phyloP scores from a whole-genome alignment of 768 basidiomycete genomes.

The Lenzites betulinus region DNA sequence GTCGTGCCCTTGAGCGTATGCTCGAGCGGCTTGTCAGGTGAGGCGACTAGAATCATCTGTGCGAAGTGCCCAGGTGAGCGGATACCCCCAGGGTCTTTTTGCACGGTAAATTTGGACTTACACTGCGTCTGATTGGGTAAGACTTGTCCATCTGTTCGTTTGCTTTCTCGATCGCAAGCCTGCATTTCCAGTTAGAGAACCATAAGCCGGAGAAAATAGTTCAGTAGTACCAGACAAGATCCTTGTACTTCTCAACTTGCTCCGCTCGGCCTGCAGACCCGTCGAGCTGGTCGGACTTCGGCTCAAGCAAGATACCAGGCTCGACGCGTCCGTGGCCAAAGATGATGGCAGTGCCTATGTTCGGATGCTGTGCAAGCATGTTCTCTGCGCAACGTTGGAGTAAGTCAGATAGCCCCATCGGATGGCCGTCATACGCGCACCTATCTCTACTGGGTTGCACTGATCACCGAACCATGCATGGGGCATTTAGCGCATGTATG shows the following conservation, averaged over 20 bases:
- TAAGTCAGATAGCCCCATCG: too few relatives aligned
- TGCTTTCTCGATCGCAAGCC: constrained; percentile 40
- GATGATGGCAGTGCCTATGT: constrained; percentile 37
- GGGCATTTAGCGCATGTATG: background rate
- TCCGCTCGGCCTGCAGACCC: background rate
- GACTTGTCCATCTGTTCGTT: constrained; percentile 40
- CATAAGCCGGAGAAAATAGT: background rate
- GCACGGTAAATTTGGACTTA: constrained; percentile 8
- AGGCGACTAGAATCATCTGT: constrained; percentile 27
- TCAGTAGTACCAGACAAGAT: background rate
- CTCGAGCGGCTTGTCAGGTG: constrained; percentile 20
- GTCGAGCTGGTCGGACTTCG: constrained; percentile 13
- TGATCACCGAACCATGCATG: background rate
- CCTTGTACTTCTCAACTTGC: background rate
- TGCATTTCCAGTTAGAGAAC: constrained; percentile 13
- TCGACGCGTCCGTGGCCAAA: constrained; percentile 45
- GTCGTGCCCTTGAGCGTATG: constrained; percentile 26
- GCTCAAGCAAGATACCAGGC: constrained; percentile 44
- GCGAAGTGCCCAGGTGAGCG: background rate
- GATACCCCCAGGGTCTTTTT: background rate
- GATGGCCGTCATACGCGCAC: too few relatives aligned
- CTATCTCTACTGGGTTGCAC: background rate
- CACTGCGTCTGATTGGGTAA: constrained; percentile 46
- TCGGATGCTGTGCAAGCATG: constrained; percentile 38
- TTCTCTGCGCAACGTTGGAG: constrained; percentile 31